Evolutionary conservation across 768 basidiomycete genomes (phyloP).

Genomic region (Rickenella mellea): DNA sequence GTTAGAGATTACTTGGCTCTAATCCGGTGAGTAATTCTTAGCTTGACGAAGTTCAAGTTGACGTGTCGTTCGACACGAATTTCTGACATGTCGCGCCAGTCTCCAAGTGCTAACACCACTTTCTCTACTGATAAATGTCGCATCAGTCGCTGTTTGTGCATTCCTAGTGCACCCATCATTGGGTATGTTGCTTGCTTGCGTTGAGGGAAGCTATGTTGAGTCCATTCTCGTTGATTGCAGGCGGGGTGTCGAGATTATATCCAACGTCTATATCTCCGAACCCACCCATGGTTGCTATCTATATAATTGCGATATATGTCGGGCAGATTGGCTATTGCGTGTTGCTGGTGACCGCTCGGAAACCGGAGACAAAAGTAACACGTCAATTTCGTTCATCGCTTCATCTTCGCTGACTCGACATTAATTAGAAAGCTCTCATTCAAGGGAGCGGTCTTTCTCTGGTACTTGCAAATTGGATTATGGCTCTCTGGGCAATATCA

Average conservation of each 20-base stretch:
- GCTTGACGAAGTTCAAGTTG: background rate
- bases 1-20: conserved; percentile 61
- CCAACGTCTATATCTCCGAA: conserved; percentile 70
- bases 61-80: no score
- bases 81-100: conserved; percentile 19
- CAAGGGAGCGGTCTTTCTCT: conserved; percentile 76
- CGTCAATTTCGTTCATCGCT: conserved; percentile 5
- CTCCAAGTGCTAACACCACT: conserved; percentile 85
- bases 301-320: conserved; percentile 51
- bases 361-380: conserved; percentile 78
- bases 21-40: conserved; percentile 30
- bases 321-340: conserved; percentile 78
- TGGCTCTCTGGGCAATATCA: conserved; percentile 72
- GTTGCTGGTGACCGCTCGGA: conserved; percentile 60
- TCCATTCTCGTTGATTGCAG: conserved; percentile 20
- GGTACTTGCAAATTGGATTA: conserved; percentile 69
- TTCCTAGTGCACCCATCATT: conserved; percentile 60
- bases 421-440: conserved; percentile 45
- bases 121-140: conserved; percentile 73
- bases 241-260: conserved; percentile 39
- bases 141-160: conserved; percentile 59
- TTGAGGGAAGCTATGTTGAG: background rate
- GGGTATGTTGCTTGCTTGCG: conserved; percentile 7
- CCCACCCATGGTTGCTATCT: conserved; percentile 43
- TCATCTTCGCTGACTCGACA: background rate